Conservation (phyloP, 2,329 filamentous ascomycete species). For the Verruconis gallopava region DNA sequence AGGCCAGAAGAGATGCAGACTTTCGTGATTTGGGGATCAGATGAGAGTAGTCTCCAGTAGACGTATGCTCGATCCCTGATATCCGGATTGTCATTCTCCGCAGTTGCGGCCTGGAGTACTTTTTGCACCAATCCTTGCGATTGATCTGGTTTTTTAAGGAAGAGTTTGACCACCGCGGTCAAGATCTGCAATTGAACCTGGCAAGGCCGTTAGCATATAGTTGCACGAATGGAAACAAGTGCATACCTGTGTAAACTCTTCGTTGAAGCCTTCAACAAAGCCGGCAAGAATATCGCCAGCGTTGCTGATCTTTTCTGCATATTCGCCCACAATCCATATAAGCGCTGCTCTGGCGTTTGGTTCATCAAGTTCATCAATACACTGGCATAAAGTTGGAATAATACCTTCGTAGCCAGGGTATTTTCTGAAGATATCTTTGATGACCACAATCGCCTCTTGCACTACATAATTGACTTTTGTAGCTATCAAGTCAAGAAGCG, state of each 20-base stretch:
- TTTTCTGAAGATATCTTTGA: slow-evolving; percentile 96
- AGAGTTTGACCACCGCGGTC: slow-evolving; percentile 93
- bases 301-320: slow-evolving; percentile 98
- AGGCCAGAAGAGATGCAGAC: slow-evolving; percentile 28
- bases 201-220: no score
- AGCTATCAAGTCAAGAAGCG: slow-evolving; percentile 82
- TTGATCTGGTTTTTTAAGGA: slow-evolving; percentile 89
- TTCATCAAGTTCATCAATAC: slow-evolving; percentile 94
- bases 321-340: slow-evolving; percentile 98
- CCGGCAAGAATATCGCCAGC: slow-evolving; percentile 85
- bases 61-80: slow-evolving; percentile 95
- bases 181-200: slow-evolving; percentile 96
- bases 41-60: slow-evolving; percentile 93
- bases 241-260: slow-evolving; percentile 84
- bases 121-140: slow-evolving; percentile 87
- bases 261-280: slow-evolving; percentile 88
- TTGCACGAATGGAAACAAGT: no score
- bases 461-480: slow-evolving; percentile 99
- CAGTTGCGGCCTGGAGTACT: slow-evolving; percentile 82
- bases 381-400: slow-evolving; percentile 88
- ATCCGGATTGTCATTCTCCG: slow-evolving; percentile 94
- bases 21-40: slow-evolving; percentile 82
- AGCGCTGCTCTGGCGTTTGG: slow-evolving; percentile 78
- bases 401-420: slow-evolving; percentile 97
- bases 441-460: slow-evolving; percentile 95